Conservation (phyloP, 169 alveolate genomes). For the Theileria luwenshuni region DNA sequence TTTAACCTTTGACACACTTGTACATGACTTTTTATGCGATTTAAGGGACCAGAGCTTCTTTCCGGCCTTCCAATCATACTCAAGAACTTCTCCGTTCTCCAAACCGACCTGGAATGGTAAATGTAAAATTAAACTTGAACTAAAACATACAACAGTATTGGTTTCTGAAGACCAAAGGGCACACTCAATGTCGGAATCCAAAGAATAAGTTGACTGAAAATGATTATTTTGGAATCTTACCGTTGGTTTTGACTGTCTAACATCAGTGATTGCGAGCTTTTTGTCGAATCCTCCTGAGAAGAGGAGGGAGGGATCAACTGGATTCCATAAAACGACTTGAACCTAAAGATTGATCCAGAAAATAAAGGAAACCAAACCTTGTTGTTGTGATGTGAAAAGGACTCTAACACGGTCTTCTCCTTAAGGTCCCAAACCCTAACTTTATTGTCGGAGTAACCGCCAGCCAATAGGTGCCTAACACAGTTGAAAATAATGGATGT, state of each 20-base stretch:
- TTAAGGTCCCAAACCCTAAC: conserved; percentile 58
- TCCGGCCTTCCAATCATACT: conserved; percentile 39
- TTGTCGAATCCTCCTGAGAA: conserved; percentile 61
- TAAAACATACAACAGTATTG: background rate
- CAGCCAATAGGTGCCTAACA: conserved; percentile 46
- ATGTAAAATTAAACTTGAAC: background rate
- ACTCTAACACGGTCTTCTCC: conserved; percentile 33
- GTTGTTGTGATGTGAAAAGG: conserved; percentile 43
- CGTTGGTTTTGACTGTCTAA: conserved; percentile 18
- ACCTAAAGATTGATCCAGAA: conserved; percentile 15
- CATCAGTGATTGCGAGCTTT: conserved; percentile 40
- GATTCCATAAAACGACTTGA: conserved; percentile 59
- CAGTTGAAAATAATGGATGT: background rate
- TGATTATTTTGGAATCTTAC: background rate
- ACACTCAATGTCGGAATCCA: conserved; percentile 55
- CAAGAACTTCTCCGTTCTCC: conserved; percentile 48
- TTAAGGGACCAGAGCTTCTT: conserved; percentile 41
- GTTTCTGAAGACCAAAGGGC: conserved; percentile 32
- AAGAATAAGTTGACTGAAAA: conserved; percentile 1
- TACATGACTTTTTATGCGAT: conserved; percentile 59
- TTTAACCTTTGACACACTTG: conserved; percentile 12
- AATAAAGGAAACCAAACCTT: conserved; percentile 19
- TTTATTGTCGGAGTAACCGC: conserved; percentile 50
- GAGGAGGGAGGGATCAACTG: conserved; percentile 29
- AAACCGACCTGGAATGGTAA: conserved; percentile 27